Evolutionary conservation across 2,329 filamentous ascomycete genomes (phyloP).

Genomic region (Penicillium sp.): DNA sequence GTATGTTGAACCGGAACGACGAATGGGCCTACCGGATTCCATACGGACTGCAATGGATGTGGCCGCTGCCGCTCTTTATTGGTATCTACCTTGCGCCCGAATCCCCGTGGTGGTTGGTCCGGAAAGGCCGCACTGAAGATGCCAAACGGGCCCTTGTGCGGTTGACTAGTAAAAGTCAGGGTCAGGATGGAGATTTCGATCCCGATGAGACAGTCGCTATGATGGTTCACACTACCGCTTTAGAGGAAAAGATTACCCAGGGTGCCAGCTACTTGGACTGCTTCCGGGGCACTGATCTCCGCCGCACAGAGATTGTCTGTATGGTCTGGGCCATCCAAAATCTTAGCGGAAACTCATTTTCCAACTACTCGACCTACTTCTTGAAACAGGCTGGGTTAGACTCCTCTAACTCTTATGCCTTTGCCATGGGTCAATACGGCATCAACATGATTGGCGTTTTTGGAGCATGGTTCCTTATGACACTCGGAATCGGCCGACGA

Average conservation of each 20-base stretch:
- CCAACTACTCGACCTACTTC: constrained; percentile 57
- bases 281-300: constrained; percentile 68
- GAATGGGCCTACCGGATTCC: constrained; percentile 48
- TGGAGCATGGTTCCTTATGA: constrained; percentile 73
- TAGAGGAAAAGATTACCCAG: constrained; percentile 65
- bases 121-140: constrained; percentile 40
- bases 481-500: constrained; percentile 63
- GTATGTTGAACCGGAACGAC: constrained; percentile 40
- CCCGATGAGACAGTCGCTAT: constrained; percentile 78
- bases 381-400: constrained; percentile 48
- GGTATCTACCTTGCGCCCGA: constrained; percentile 44
- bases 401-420: constrained; percentile 45
- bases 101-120: constrained; percentile 46
- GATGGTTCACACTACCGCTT: constrained; percentile 81
- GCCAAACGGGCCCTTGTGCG: constrained; percentile 38
- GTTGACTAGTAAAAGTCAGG: constrained; percentile 41
- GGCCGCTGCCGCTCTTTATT: constrained; percentile 44
- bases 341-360: constrained; percentile 55
- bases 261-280: constrained; percentile 73
- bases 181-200: constrained; percentile 52
- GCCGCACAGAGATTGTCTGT: constrained; percentile 65
- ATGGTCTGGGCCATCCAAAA: constrained; percentile 60
- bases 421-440: constrained; percentile 53
- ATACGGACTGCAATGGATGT: constrained; percentile 48
- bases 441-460: constrained; percentile 72